These are phyloP conservation scores for Elongisporangium prolatum DNA, from an alignment of 352 stramenopile genomes.

Conservation along the genomic window DNA sequence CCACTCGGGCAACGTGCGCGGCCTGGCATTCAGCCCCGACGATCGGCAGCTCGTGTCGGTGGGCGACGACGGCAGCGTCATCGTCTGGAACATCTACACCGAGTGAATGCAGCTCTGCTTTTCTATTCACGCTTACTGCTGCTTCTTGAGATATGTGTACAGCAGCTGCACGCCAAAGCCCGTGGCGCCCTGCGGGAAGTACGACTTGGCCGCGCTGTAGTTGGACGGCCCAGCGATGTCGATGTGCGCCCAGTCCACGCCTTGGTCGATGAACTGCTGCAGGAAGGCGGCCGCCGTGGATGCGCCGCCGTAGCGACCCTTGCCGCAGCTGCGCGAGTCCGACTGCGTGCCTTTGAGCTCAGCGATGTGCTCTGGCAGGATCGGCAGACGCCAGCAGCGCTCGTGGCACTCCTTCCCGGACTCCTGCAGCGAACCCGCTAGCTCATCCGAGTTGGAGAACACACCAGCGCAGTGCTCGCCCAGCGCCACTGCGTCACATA, in stretches of 20 bases:
- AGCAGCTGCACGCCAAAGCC: constrained; percentile 87
- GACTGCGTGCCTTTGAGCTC: constrained; percentile 79
- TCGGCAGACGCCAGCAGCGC: constrained; percentile 87
- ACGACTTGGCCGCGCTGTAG: constrained; percentile 78
- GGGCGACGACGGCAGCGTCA: constrained; percentile 89
- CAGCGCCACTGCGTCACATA: constrained; percentile 57
- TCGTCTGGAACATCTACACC: constrained; percentile 91
- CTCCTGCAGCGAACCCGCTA: constrained; percentile 67
- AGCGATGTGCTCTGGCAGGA: constrained; percentile 79
- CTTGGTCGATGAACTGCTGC: constrained; percentile 85
- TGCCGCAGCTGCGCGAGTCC: constrained; percentile 77
- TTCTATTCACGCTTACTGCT: constrained; percentile 17
- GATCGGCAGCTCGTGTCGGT: constrained; percentile 90
- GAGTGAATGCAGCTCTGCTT: constrained; percentile 17
- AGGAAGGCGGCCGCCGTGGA: constrained; percentile 86
- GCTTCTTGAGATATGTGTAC: constrained; percentile 79
- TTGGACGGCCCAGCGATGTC: constrained; percentile 87
- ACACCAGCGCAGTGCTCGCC: constrained; percentile 87
- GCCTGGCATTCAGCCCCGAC: constrained; percentile 86
- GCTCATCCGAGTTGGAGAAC: constrained; percentile 90
- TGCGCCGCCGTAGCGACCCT: constrained; percentile 72
- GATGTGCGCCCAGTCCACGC: constrained; percentile 86
- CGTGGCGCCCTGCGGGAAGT: constrained; percentile 82
- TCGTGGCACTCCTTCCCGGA: constrained; percentile 65
- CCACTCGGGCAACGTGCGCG: constrained; percentile 71